Evolutionary conservation across 768 basidiomycete genomes (phyloP), one percentile per base, ranked within the genome.

Genomic region (Lactarius indigo): DNA sequence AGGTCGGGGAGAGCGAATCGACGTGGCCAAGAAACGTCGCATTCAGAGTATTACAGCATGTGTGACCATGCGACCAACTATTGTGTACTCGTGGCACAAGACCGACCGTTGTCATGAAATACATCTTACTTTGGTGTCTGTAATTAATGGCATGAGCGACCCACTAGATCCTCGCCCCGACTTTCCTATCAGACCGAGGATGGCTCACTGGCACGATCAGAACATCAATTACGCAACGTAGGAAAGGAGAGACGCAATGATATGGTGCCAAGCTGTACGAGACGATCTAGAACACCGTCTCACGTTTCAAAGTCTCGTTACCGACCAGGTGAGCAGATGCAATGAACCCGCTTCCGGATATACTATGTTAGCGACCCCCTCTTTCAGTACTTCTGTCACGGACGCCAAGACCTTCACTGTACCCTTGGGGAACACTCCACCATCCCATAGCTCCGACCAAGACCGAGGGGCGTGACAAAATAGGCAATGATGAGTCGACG

Each of bases 361-460:
- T 17, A 31, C 31, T 31, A 37, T 17, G 37, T n/a, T 23, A 57
- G 20, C 10, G 30, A n/a, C 20, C 31, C 13, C 5, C 8, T 58
- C 37, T 41, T 33, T 39, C 0, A 37, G 57, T 17, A 58, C 10
- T 37, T 58, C 57, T 7, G 2, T 39, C 15, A 39, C n/a, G 39
- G 20, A 35, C 17, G 74, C 72, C 44, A 71, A 69, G 1, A 76
- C 74, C 62, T 73, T 64, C 18, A 79, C 76, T 54, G 68, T 67
- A 42, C 79, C 81, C 73, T 76, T 69, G 68, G 66, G 41, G 33
- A 81, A 80, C 0, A 79, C 71, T 13, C 71, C 72, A 0, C 76
- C 76, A 42, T 82, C 74, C 80, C 80, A 81, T 57, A 81, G 37
- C 28, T 68, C 75, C 31, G 17, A 66, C 79, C 79, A 81, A 59